Conservation (phyloP, 2,329 filamentous ascomycete genomes). For the Myriosclerotinia curreyana region DNA sequence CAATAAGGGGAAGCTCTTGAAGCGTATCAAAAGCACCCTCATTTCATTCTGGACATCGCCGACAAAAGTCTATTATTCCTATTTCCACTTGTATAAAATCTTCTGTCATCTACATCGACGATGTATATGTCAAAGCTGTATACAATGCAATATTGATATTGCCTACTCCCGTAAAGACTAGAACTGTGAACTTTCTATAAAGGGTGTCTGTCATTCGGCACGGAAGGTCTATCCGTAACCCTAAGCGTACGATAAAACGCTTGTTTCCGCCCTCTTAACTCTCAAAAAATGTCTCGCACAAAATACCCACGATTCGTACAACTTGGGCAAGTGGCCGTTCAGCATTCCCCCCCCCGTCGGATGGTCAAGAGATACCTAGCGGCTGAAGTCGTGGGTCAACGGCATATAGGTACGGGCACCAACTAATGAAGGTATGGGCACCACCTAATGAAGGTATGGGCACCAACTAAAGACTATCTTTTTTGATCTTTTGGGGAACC, state of each 20-base stretch:
- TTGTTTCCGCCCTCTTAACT: conserved; percentile 3
- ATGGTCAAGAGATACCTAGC: conserved; percentile 12
- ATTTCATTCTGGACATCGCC: conserved; percentile 10
- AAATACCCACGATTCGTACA: conserved; percentile 17
- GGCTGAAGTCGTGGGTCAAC: conserved; percentile 16
- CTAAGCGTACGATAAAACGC: conserved; percentile 15
- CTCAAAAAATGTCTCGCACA: conserved; percentile 14
- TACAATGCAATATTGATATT: no score
- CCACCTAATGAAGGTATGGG: neutral
- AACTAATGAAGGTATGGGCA: neutral
- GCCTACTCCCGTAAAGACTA: no score
- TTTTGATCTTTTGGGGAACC: neutral
- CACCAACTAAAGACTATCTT: conserved; percentile 4
- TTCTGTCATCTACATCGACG: neutral
- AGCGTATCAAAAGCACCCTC: no score
- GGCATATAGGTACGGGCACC: conserved; percentile 8
- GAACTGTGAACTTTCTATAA: no score
- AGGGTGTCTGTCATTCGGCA: no score
- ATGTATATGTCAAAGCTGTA: neutral
- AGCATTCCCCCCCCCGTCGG: neutral
- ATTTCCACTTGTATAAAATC: neutral
- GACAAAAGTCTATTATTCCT: neutral
- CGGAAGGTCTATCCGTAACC: neutral
- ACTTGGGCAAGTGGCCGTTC: conserved; percentile 15
- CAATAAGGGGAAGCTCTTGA: neutral